phyloP scores from a whole-genome alignment of 176 grass and related monocot species.

The Carex kokanica region DNA sequence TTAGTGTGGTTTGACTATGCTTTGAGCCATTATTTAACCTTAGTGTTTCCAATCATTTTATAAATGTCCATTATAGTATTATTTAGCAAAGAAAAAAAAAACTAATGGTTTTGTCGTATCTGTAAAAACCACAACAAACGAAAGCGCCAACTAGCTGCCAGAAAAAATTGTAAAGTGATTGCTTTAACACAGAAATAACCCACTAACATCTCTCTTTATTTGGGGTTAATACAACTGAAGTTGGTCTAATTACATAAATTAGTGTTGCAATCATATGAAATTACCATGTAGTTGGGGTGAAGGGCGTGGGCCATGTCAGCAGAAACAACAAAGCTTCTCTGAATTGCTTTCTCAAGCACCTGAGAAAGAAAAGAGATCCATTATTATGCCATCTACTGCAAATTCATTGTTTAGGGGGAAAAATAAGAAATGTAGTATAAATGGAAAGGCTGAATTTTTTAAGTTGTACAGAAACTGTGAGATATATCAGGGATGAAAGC shows the following conservation, averaged over 20 bases:
- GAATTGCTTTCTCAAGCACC: constrained; percentile 79
- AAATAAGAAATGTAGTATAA: not conserved
- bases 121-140: not conserved
- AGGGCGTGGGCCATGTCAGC: constrained; percentile 98
- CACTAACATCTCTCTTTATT: not conserved
- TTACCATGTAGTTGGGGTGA: constrained; percentile 91
- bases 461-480: not conserved
- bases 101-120: not conserved
- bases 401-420: not conserved
- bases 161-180: not conserved
- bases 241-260: not conserved
- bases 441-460: constrained; percentile 15
- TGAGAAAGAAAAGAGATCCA: constrained; percentile 42
- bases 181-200: not conserved
- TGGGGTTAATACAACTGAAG: not conserved
- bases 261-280: not conserved
- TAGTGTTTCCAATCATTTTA: not conserved
- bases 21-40: not conserved
- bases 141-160: not conserved
- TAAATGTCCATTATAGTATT: not conserved
- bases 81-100: not conserved
- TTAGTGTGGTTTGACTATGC: not conserved
- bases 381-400: not conserved
- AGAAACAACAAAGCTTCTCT: constrained; percentile 91
- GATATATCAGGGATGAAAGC: not conserved